Conservation (phyloP, 2,329 filamentous ascomycete genomes). For the Diaporthe nobilis region DNA sequence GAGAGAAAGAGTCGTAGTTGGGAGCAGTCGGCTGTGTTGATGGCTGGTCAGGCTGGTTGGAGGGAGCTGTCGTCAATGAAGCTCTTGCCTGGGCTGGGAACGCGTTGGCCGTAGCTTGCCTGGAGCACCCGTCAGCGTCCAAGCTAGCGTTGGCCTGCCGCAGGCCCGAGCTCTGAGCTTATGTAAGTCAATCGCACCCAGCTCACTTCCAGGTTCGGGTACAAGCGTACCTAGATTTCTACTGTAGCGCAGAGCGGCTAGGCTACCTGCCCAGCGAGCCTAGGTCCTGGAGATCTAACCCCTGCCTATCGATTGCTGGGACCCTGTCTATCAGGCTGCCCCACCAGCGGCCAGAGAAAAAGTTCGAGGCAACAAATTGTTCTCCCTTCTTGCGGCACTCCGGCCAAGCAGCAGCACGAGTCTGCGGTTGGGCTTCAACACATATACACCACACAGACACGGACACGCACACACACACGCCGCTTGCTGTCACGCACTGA, state of each 20-base stretch:
- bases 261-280: neutral
- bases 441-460: conserved; percentile 29
- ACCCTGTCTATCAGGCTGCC: conserved; percentile 36
- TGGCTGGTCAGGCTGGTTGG: neutral
- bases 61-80: conserved; percentile 45
- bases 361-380: conserved; percentile 25
- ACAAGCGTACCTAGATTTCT: neutral
- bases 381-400: neutral
- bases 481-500: conserved; percentile 21
- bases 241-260: neutral
- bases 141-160: conserved; percentile 38
- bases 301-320: conserved; percentile 32
- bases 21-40: conserved; percentile 34
- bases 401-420: conserved; percentile 26
- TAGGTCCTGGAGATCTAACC: conserved; percentile 3
- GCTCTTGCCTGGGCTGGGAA: conserved; percentile 45
- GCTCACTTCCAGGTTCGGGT: neutral
- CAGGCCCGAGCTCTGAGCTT: conserved; percentile 36
- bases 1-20: conserved; percentile 39
- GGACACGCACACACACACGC: conserved; percentile 25
- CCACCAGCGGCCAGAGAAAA: conserved; percentile 38
- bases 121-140: conserved; percentile 49
- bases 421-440: conserved; percentile 37
- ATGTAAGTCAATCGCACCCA: conserved; percentile 8
- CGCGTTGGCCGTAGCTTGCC: conserved; percentile 65